Base-by-base conservation (phyloP, 2,329 filamentous ascomycete species). In the Pseudocercospora crystallina region DNA sequence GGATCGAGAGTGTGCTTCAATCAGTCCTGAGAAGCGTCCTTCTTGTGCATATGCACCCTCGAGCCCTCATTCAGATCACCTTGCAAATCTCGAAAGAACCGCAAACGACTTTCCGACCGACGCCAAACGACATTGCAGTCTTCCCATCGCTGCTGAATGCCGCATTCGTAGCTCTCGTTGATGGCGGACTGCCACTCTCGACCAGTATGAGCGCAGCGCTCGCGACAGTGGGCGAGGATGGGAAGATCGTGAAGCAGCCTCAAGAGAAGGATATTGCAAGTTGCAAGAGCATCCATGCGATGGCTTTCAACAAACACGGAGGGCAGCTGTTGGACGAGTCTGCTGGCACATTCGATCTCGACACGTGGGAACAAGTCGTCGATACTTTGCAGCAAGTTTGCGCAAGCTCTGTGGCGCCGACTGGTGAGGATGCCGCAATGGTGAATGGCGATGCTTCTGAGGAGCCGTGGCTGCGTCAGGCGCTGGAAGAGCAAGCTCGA, bases 101-200 rank as follows among this genome's bases (percentile, higher is more conserved):
- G 7, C 44, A 46, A 12, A 39, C 91, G 13, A 88, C 91, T 70
- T 76, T 92, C 26, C 48, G 55, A 43, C 53, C 49, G 29, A 53
- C 58, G 2, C 33, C 51, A 12, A 53, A 92, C 86, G 88, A 89
- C 67, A 79, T 96, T 36, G 78, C 85, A 42, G 77, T 95, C 39
- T 82, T 99, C 47, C 89, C 94, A 17, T 82, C 88, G 31, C 79
- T 96, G 56, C 74, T 96, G 29, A 90, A 96, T 69, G 85, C 90
- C 1, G 80, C 89, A 5, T 76, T 91, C 33, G 75, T 94, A 34
- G 84, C 89, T 15, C 80, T 97, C 12, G 76, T 97, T 32, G 90
- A 90, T 37, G 90, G 88, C 20, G 86, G 87, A 1, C 80, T 96
- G 31, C 90, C 92, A 10, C 78, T 97, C 64, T 84, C 84, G 38